Base-by-base conservation (phyloP, 2,329 filamentous ascomycete species). In the Penicillium sp. region DNA sequence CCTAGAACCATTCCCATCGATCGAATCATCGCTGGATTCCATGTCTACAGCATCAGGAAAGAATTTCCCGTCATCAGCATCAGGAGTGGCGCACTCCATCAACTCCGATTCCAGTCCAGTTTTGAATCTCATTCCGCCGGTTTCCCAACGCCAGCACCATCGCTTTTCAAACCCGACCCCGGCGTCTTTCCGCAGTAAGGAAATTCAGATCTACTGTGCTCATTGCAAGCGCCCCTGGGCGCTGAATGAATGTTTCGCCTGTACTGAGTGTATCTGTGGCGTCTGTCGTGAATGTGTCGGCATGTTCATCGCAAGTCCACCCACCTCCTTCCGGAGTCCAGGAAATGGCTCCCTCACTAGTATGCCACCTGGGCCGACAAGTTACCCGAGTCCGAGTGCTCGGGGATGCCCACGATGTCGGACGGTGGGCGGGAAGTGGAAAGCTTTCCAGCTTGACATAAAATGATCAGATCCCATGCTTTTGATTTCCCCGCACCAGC, bases 241-340 rank as follows among this genome's bases (percentile, higher is more conserved):
- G 9, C 77, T 97, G 21, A 87, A 86, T 65, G 89, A 93, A 64
- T 94, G 90, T 27, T 97, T 91, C 67, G 93, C 93, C 18, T 97
- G 93, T 71, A 96, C 92, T 1, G 92, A 97, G 72, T 97, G 94
- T 71, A 96, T 97, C 58, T 96, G 91, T 69, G 93, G 92, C 13
- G 82, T 97, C 43, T 97, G 94, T 72, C 85, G 87, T 58, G 85
- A 91, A 52, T 97, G 93, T 65, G 91, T 97, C 51, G 66, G 68
- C 47, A 68, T 73, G 67, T 75, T 77, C 59, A 71, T 76, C 45
- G 67, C 69, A 55, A 74, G 73, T 52, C 73, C 75, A 17, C 68
- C 74, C 0, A 62, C 69, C 13, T 68, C 70, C 1, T 73, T 73
- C 48, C 57, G 70, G 15, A 75, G 68, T 43, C 65, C 65, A 3